Evolutionary conservation across 2,329 filamentous ascomycete species (phyloP), one percentile per base, ranked within the genome.

Genomic region (Dothideomycetes sp.): DNA sequence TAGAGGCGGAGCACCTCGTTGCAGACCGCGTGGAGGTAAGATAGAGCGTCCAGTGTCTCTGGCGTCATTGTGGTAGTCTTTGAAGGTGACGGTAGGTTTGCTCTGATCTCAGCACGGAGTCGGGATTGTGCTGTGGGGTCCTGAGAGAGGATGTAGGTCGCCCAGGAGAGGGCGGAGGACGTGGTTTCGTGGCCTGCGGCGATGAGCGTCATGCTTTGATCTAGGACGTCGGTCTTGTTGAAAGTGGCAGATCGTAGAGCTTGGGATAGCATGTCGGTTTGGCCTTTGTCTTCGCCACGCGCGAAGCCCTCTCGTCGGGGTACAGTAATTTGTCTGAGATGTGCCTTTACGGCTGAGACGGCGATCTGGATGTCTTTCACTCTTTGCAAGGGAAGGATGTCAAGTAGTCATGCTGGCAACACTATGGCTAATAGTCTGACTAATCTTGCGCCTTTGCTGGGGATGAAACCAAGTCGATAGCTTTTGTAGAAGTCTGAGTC

Each of bases 91-190:
- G 38, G 38, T 9, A 88, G 68, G 14, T 68, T 9, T 5, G 24
- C 63, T 43, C 75, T 75, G 34, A 93, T 62, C 57, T 91, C 85
- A 9, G 68, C 61, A 16, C 84, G 79, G 3, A 93, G 72, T 3
- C 70, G 70, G 16, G 59, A 60, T 60, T 91, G 83, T 2, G 83
- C 64, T 1, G 77, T 68, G 0, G 75, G 78, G 49, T 85, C 60
- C 15, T 69, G 68, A 49, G 75, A 75, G n/a, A 91, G 71, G 32
- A 80, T 64, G 54, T 86, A 84, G 5, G 78, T 61, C 3, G 79
- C 73, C 81, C 83, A 89, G n/a, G 79, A 81, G 54, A 91, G 68
- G 14, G 83, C 72, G 1, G 78, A 73, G 1, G 84, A 77, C 0
- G 83, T 88, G 30, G 84, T 89, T 61, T 89, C 83, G 57, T 89